These are phyloP conservation scores for Paracoccidioides lutzii DNA, from an alignment of 2,329 filamentous ascomycete species.

Conservation along the genomic window DNA sequence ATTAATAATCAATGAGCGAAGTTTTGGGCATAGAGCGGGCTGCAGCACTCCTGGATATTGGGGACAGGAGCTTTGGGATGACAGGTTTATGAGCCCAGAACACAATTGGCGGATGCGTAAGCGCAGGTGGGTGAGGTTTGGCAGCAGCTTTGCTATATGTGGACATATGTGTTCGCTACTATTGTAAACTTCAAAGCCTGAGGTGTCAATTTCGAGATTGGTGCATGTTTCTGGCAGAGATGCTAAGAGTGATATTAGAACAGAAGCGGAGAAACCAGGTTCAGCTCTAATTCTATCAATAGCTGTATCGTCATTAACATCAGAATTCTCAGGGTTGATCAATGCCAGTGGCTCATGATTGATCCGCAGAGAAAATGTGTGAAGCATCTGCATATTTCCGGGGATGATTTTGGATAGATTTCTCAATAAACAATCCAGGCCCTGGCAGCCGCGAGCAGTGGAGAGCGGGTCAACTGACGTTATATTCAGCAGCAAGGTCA, in stretches of 20 bases:
- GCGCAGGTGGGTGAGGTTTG: slow-evolving; percentile 5
- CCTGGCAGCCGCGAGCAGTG: background rate
- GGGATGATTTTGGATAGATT: background rate
- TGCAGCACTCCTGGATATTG: background rate
- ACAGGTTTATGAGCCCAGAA: slow-evolving; percentile 1
- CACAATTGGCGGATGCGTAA: slow-evolving; percentile 5
- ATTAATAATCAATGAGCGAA: slow-evolving; percentile 9
- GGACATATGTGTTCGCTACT: slow-evolving; percentile 7
- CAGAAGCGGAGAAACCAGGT: background rate
- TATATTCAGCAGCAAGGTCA: slow-evolving; percentile 3
- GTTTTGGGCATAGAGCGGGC: background rate
- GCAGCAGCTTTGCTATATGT: slow-evolving; percentile 3
- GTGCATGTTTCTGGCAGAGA: slow-evolving; percentile 5
- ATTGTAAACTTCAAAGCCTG: slow-evolving; percentile 5
- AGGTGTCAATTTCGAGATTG: slow-evolving; percentile 10
- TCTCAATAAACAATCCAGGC: background rate
- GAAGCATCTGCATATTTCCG: background rate
- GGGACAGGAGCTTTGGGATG: background rate
- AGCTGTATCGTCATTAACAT: background rate
- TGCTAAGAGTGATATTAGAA: slow-evolving; percentile 2
- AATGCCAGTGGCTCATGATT: background rate
- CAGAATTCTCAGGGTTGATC: background rate
- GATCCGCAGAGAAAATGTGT: slow-evolving; percentile 3
- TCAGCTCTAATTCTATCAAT: background rate
- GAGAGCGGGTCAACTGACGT: background rate